A percentile compares a stretch with the other conserved stretches of the same genome.
Evolutionary conservation across 306 rosid species (phyloP).

Genomic region (Cucurbita maxima): DNA sequence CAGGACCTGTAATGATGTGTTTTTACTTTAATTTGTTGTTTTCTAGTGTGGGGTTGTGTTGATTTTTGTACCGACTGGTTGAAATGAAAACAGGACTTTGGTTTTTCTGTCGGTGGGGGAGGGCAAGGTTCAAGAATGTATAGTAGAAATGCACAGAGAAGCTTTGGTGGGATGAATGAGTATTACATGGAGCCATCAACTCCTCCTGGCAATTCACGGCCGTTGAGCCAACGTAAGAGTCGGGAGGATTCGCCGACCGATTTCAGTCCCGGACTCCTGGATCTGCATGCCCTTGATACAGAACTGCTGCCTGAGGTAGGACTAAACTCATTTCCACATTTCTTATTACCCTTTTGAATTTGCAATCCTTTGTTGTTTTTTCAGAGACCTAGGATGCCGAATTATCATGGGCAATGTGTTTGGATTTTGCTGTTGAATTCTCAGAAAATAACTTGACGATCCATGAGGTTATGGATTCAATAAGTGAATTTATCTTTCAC

Average conservation of each 20-base stretch:
- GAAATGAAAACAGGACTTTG: constrained; percentile 54
- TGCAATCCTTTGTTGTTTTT: neutral
- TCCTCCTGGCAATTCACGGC: constrained; percentile 47
- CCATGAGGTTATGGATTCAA: neutral
- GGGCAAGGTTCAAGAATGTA: constrained; percentile 67
- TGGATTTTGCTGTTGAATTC: neutral
- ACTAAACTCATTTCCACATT: neutral
- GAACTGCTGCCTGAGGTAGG: constrained; percentile 85
- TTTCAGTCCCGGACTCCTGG: constrained; percentile 90
- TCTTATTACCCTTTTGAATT: neutral
- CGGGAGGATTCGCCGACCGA: constrained; percentile 64
- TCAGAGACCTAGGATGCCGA: neutral
- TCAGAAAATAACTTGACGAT: neutral
- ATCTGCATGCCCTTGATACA: constrained; percentile 90
- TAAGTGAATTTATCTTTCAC: neutral
- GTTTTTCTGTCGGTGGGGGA: constrained; percentile 43
- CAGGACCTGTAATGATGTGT: neutral
- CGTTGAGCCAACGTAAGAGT: constrained; percentile 30
- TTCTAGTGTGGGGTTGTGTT: constrained; percentile 19
- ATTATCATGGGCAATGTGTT: neutral
- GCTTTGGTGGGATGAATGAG: constrained; percentile 46
- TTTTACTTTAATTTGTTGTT: constrained; percentile 4
- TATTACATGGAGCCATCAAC: constrained; percentile 67
- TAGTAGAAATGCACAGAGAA: constrained; percentile 56
- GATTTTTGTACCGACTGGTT: constrained; percentile 9